Evolutionary conservation across 345 rosid species (phyloP).

Genomic region (Camelina laxa): DNA sequence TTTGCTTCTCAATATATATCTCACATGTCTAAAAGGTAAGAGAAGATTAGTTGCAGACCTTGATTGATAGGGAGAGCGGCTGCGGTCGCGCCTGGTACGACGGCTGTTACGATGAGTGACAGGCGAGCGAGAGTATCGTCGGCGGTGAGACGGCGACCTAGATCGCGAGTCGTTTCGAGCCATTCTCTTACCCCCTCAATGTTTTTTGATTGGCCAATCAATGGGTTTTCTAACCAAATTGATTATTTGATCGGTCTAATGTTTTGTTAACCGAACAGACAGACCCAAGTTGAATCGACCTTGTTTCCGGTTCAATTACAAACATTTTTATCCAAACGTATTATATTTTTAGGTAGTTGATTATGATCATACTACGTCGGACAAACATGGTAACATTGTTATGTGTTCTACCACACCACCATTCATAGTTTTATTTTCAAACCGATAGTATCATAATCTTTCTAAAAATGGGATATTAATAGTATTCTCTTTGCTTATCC

Average conservation of each 20-base stretch:
- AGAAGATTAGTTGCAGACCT: constrained; percentile 32
- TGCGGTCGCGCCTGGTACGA: constrained; percentile 54
- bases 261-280: background rate
- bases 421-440: too few relatives aligned
- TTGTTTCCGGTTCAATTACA: background rate
- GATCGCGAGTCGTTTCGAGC: constrained; percentile 61
- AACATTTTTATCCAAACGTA: background rate
- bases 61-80: constrained; percentile 43
- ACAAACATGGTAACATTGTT: background rate
- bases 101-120: constrained; percentile 46
- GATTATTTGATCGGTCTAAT: background rate
- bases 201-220: constrained; percentile 4
- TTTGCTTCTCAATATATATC: background rate
- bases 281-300: constrained; percentile 18
- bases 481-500: background rate
- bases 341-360: too few relatives aligned
- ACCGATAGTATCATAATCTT: background rate
- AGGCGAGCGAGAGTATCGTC: constrained; percentile 53
- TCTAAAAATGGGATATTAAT: background rate
- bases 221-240: background rate
- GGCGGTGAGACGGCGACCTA: constrained; percentile 69
- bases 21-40: background rate
- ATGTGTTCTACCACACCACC: too few relatives aligned
- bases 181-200: constrained; percentile 38
- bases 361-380: background rate